Evolutionary conservation across 2,329 filamentous ascomycete genomes (phyloP), one percentile per base, ranked within the genome.

Genomic region (Chlorencoelia australis): DNA sequence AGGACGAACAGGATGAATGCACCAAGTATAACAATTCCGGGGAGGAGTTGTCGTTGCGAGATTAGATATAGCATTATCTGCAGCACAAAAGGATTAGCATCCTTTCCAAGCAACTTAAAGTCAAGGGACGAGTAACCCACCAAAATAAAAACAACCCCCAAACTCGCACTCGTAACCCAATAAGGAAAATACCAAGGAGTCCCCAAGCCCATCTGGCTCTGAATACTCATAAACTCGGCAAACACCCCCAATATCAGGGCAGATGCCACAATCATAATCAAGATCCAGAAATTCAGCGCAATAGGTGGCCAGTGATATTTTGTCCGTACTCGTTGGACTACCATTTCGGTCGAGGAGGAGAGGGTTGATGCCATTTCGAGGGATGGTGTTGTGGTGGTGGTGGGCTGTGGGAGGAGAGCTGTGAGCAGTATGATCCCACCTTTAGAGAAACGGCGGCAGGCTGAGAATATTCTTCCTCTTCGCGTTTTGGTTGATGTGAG

Each of bases 171-270:
- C 14, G 72, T 73, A 37, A 82, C 70, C 56, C 67, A 75, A 64
- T 80, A 82, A 7, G 75, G 64, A 45, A 82, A 79, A 58, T 80
- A 80, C 77, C 77, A 82, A 37, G 77, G 77, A 13, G 75, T 59
- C 3, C 62, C 58, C 7, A 80, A 60, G 2, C 59, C 44, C 8
- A 81, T 57, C 40, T 70, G 68, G 26, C 66, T 53, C 53, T 82
- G 77, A 21, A 71, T 67, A 42, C 68, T 61, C 40, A 79, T 64
- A 44, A 82, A 79, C 14, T 62, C 68, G 10, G 68, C 62, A 45
- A 79, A 75, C 14, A 80, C 67, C 35, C 76, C 77, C 26, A 82
- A 64, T 42, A 79, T 70, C 35, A 67, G 68, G 36, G 66, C 62
- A 4, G 72, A 68, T 1, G 73, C 67, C 4, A 75, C 62, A 8